Conservation (phyloP, 495 filamentous ascomycete species). For the Paragyromitra xinjiangensis region DNA sequence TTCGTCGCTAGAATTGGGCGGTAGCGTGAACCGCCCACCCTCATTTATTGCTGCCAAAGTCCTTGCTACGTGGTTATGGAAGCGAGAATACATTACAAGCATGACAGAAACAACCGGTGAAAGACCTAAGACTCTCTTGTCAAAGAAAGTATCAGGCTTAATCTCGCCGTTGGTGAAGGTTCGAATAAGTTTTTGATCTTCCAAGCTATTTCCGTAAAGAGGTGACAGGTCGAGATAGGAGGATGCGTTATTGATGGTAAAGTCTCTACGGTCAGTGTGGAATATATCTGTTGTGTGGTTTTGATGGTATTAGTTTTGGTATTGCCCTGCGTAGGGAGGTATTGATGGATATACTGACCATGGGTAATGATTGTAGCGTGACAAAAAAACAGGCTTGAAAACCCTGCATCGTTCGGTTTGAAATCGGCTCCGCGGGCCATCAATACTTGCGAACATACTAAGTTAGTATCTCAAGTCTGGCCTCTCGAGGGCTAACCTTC, state of each 20-base stretch:
- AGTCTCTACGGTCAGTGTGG: constrained; percentile 61
- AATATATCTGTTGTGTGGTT: constrained; percentile 64
- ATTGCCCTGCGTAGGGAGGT: constrained; percentile 40
- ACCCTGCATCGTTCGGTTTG: constrained; percentile 73
- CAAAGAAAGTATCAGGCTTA: constrained; percentile 66
- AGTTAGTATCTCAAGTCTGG: constrained; percentile 2
- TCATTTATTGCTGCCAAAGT: constrained; percentile 60
- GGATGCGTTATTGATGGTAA: constrained; percentile 63
- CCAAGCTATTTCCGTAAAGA: constrained; percentile 64
- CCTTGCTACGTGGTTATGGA: constrained; percentile 61
- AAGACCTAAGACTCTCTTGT: constrained; percentile 62
- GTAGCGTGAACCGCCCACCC: constrained; percentile 58
- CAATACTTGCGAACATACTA: not conserved
- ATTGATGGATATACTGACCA: constrained; percentile 56
- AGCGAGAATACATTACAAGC: constrained; percentile 61
- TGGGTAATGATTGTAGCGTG: constrained; percentile 89
- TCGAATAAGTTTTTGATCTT: constrained; percentile 63
- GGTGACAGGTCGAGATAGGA: constrained; percentile 68
- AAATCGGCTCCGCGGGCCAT: constrained; percentile 68
- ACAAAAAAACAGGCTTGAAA: constrained; percentile 86
- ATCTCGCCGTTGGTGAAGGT: constrained; percentile 63
- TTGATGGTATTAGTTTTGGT: constrained; percentile 29
- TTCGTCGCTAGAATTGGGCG: not conserved
- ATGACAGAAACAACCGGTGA: constrained; percentile 63
- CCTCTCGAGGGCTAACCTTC: not conserved